These are phyloP conservation scores for Solanum sejunctum DNA, from an alignment of 257 asterid genomes.

Conservation along the genomic window DNA sequence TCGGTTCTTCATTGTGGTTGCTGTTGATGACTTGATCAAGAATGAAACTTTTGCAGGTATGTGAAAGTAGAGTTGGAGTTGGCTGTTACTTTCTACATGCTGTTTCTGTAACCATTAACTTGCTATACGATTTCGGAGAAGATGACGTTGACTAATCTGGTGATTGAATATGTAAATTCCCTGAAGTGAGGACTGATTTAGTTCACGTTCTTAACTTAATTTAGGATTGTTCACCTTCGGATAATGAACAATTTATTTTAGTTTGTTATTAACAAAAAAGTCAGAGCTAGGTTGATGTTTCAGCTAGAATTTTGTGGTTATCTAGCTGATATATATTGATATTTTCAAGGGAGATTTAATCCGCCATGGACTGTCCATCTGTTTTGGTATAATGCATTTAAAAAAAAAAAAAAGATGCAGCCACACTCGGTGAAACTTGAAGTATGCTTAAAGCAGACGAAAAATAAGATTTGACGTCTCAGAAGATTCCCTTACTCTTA, in stretches of 20 bases:
- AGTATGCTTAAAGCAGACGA: not conserved
- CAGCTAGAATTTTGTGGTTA: not conserved
- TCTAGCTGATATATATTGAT: not conserved
- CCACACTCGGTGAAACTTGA: not conserved
- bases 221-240: not conserved
- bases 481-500: not conserved
- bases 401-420: not conserved
- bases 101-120: not conserved
- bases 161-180: not conserved
- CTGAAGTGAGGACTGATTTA: not conserved
- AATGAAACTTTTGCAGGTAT: conserved; percentile 62
- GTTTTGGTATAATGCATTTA: not conserved
- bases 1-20: conserved; percentile 35
- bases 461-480: not conserved
- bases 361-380: not conserved
- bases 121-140: not conserved
- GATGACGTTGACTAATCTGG: not conserved
- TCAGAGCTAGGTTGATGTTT: not conserved
- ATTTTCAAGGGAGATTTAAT: not conserved
- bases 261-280: not conserved
- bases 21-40: conserved; percentile 47
- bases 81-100: not conserved
- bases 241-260: not conserved
- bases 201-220: not conserved
- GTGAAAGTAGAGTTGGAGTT: not conserved